Evolutionary conservation across 305 asterid species (phyloP), one percentile per base, ranked within the genome.

Genomic region (Lippia alba): DNA sequence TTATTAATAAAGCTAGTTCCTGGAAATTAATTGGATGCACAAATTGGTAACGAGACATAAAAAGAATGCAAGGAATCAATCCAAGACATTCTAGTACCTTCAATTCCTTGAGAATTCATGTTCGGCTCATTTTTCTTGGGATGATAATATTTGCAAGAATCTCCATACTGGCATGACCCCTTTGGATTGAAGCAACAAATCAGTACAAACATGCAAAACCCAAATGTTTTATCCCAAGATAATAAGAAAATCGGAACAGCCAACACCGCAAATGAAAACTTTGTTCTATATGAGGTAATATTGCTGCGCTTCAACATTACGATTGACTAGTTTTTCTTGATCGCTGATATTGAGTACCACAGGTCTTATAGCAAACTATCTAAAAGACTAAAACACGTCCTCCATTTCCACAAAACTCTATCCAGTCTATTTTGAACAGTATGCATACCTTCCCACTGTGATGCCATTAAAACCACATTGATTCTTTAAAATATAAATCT

Each of bases 151-250:
- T 82, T 90, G 84, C 98, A 94, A 60, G 86, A 82, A 75, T 91
- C 91, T 65, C 98, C 94, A 73, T 88, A 85, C 53, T 75, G 92
- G 85, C 99, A 94, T 15, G 85, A 84, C 12, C 99, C 97, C 99
- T 94, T 56, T 24, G 57, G 19, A 64, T 73, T 32, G 44, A 61
- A 34, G 18, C 61, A 44, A 19, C 9, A 55, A 0, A 55, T 48
- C 20, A 34, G 56, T 45, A 3, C 3, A 4, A 14, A 67, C 18
- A 48, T 48, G 40, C 46, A 69, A 24, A 32, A 33, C 12, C 50
- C 15, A 0, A 46, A 24, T 24, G 30, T 24, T 24, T 24, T 24
- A 24, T 24, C 30, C 30, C 30, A 24, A 69, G 40, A 36, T 8
- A 36, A 36, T 36, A 36, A 4, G 41, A 36, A 36, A 36, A 36